Percentiles rank a stretch among this genome's conserved stretches.
Evolutionary conservation across 163 green algal species (phyloP).

Genomic region (Chlorella variabilis): DNA sequence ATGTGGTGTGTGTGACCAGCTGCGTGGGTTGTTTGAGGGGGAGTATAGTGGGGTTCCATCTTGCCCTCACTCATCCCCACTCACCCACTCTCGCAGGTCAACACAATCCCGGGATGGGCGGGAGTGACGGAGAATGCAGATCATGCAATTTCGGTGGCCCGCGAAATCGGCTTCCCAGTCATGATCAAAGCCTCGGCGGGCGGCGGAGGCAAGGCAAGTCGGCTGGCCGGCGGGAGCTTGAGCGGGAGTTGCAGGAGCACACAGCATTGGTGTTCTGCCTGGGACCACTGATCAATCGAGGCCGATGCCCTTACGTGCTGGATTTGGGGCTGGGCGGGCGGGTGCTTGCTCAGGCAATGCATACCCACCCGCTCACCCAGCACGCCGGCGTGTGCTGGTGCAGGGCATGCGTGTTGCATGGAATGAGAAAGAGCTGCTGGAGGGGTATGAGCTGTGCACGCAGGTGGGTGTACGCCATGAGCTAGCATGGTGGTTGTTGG

Average conservation of each 20-base stretch:
- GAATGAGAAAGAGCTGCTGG: constrained; percentile 48
- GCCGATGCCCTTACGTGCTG: no score
- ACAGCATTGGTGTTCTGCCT: no score
- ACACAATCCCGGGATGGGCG: constrained; percentile 62
- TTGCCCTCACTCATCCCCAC: no score
- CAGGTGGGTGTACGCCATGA: constrained; percentile 18
- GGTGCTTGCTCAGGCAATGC: no score
- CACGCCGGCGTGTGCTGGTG: not conserved
- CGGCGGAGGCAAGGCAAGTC: constrained; percentile 83
- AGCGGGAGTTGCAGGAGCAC: no score
- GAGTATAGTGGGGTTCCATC: no score
- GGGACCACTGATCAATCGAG: no score
- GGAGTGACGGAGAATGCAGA: constrained; percentile 51
- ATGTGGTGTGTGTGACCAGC: no score
- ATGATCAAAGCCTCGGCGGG: constrained; percentile 96
- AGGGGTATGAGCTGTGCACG: constrained; percentile 67
- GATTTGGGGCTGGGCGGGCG: not conserved
- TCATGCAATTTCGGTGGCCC: constrained; percentile 41
- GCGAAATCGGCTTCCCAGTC: constrained; percentile 71
- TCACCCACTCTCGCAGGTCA: no score
- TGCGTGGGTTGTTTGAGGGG: no score
- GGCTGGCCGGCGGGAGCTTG: not conserved
- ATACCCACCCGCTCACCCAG: no score
- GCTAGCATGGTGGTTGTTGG: no score
- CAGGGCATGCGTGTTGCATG: constrained; percentile 72